Evolutionary conservation across 495 filamentous ascomycete species (phyloP), one percentile per base, ranked within the genome.

Genomic region (Penicillium chermesinum): DNA sequence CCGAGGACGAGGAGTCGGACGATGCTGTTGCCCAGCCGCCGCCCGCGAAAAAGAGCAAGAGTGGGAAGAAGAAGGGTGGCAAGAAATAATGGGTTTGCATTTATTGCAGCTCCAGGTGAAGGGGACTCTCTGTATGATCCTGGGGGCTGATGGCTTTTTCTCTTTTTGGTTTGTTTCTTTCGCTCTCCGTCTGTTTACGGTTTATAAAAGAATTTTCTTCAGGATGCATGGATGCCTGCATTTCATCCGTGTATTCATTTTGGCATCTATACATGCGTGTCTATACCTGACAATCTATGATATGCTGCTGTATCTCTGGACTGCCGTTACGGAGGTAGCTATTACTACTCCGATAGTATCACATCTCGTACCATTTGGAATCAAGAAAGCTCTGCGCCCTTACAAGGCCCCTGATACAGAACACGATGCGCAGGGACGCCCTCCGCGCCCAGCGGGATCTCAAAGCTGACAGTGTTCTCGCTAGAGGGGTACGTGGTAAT

Each of bases 401-500:
- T 43, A 59, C 72, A 76, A 39, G 63, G 50, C 7, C 72, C 72
- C 14, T 13, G 30, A 64, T 74, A 61, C 48, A 78, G 44, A 18
- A 77, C 65, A 8, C 20, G 43, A 63, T 79, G 75, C 7, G 25
- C 49, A 5, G 76, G 75, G 5, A 79, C 52, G 21, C 57, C 49
- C 14, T 49, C 57, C 34, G 64, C 54, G 2, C 39, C 46, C 4
- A 74, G 55, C 10, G 76, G 77, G 30, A 80, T 59, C 55, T 67
- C 52, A 21, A 78, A 20, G 1, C 52, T 58, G 18, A 69, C 47
- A 8, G 78, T 78, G 22, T 54, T 55, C 30, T 71, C 59, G 16
- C 60, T 37, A 15, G 71, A 68, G 7, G 76, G 73, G 53, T 78
- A 81, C 19, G 50, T 51, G 0, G 77, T 78, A 7, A 54, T 54